Percentiles rank a stretch among this genome's conserved stretches.
These are phyloP conservation scores for Ogataea hybrid DNA, from an alignment of 1,139 yeast genomes.

Conservation along the genomic window DNA sequence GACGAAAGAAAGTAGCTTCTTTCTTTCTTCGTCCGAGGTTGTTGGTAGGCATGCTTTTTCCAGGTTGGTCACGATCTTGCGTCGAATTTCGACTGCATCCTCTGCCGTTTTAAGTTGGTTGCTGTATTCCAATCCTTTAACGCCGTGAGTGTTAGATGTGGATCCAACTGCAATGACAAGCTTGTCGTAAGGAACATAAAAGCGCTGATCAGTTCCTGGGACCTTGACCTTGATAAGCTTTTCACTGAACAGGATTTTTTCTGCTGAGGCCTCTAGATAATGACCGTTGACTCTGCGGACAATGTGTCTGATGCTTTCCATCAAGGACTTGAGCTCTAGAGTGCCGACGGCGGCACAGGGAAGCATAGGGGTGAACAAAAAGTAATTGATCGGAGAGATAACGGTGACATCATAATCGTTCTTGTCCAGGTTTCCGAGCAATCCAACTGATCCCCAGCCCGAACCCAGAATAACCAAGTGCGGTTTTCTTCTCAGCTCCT, in stretches of 20 bases:
- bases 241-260: constrained; percentile 48
- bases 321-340: constrained; percentile 48
- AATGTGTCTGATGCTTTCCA: constrained; percentile 57
- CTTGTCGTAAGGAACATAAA: constrained; percentile 64
- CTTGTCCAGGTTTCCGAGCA: constrained; percentile 43
- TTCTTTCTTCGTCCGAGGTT: constrained; percentile 56
- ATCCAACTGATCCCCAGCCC: constrained; percentile 60
- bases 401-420: constrained; percentile 58
- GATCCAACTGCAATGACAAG: constrained; percentile 65
- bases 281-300: constrained; percentile 50
- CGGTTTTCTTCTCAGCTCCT: constrained; percentile 42
- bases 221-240: constrained; percentile 48
- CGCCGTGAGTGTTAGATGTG: constrained; percentile 63
- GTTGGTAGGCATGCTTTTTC: constrained; percentile 63
- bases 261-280: constrained; percentile 55
- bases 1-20: constrained; percentile 55
- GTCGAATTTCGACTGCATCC: constrained; percentile 57
- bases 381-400: constrained; percentile 60
- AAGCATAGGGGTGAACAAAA: constrained; percentile 56
- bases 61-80: constrained; percentile 49
- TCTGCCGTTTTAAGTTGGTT: constrained; percentile 61
- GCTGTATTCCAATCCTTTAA: constrained; percentile 57
- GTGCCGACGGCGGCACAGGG: constrained; percentile 65
- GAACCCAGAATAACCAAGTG: constrained; percentile 55
- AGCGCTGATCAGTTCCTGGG: constrained; percentile 39